Evolutionary conservation across 192 early-diverging fungal genomes (phyloP), one percentile per base, ranked within the genome.

Genomic region (Backusella parvicylindrica): DNA sequence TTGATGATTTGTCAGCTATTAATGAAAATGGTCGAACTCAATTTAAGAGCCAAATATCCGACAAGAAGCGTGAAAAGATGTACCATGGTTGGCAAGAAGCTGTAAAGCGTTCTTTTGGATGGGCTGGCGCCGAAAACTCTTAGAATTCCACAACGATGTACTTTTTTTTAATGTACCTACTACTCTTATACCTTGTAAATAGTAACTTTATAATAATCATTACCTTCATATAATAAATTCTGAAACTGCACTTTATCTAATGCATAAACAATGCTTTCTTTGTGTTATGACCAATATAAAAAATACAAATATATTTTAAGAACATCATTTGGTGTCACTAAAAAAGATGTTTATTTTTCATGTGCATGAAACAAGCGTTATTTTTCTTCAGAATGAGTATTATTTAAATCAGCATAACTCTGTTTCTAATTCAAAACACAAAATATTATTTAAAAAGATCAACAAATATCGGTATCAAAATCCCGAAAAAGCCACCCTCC

Each of bases 61-160:
- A 74, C 6, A 77, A 89, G 73, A 85, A 92, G 75, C 86, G 91
- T 68, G 81, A 86, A 30, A 74, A 81, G 56, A 86, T 86, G 82
- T 90, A 87, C 72, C 70, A 68, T 37, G 80, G 83, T 31, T 95
- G 94, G 94, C 83, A 92, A 71, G 88, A 90, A 82, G 94, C 94
- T 40, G 89, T 95, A 49, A 81, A 92, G 66, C 88, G 85, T 73
- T 89, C 85, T 36, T 81, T 90, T 68, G 86, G 81, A 78, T 94
- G 89, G 85, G 86, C 83, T 31, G 16, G 40, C 28, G 30, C 23
- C n/a, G 66, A 33, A 12, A 68, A n/a, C 11, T 18, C 64, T 68
- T 33, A 37, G n/a, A 33, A 33, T 18, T n/a, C 35, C 21, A 33
- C 12, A n/a, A 7, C n/a, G 12, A 37, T 13, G 21, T 12, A n/a